Evolutionary conservation across 371 early-diverging fungal genomes (phyloP).

Genomic region (Mucor plumbeus): DNA sequence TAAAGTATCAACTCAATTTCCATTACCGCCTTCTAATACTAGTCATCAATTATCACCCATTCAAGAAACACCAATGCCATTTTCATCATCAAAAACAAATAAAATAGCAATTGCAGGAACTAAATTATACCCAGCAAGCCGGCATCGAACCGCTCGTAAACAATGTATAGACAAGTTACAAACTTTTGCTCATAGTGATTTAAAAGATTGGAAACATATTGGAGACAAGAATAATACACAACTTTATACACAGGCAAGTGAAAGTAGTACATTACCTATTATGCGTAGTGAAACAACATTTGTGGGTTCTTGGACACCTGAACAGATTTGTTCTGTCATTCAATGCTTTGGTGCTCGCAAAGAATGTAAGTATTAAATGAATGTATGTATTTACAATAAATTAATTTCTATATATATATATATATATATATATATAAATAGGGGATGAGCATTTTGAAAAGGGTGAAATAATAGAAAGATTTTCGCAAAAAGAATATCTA

Average conservation of each 20-base stretch:
- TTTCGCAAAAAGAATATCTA: slow-evolving; percentile 60
- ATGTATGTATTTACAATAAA: background rate
- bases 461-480: slow-evolving; percentile 57
- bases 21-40: background rate
- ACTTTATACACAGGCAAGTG: slow-evolving; percentile 50
- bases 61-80: background rate
- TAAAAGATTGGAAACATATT: slow-evolving; percentile 54
- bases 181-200: slow-evolving; percentile 37
- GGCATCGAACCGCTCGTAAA: slow-evolving; percentile 42
- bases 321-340: slow-evolving; percentile 57
- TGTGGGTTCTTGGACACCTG: slow-evolving; percentile 54
- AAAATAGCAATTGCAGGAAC: slow-evolving; percentile 12
- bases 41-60: slow-evolving; percentile 9
- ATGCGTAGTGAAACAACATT: slow-evolving; percentile 57
- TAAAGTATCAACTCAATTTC: background rate
- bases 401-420: background rate
- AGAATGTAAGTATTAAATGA: slow-evolving; percentile 33
- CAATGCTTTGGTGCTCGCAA: slow-evolving; percentile 55
- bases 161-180: slow-evolving; percentile 50
- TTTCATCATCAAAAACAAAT: background rate
- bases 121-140: slow-evolving; percentile 43
- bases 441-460: slow-evolving; percentile 66
- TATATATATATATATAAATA: too few species aligned
- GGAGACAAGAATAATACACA: slow-evolving; percentile 48
- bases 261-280: slow-evolving; percentile 53